These are phyloP conservation scores for Sphaceloma murrayae DNA, from an alignment of 2,329 filamentous ascomycete genomes.

Conservation along the genomic window DNA sequence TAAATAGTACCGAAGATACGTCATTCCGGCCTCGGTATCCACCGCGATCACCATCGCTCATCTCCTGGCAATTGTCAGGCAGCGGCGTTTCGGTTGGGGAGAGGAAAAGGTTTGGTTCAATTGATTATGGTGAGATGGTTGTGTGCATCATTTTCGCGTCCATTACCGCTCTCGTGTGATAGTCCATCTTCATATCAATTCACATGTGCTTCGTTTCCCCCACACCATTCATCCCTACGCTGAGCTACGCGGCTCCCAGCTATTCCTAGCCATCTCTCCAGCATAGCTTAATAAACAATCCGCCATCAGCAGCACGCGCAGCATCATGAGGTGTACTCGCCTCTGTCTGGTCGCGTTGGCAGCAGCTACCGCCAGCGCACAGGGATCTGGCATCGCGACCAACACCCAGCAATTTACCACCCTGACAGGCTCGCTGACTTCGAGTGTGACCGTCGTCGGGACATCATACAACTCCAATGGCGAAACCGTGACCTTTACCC, in stretches of 20 bases:
- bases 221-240: neutral
- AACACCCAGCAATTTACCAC: conserved; percentile 22
- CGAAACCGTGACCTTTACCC: conserved; percentile 15
- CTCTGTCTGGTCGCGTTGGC: conserved; percentile 30
- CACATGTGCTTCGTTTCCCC: no score
- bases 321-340: conserved; percentile 24
- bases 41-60: neutral
- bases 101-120: neutral
- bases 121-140: no score
- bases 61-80: neutral
- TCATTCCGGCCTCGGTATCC: neutral
- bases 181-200: neutral
- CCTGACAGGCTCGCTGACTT: conserved; percentile 22
- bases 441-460: conserved; percentile 14
- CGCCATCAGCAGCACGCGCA: no score
- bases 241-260: conserved; percentile 6
- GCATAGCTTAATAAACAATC: no score
- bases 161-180: no score
- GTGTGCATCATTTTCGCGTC: no score
- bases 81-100: neutral
- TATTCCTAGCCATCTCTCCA: no score
- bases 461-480: conserved; percentile 15
- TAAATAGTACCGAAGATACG: conserved; percentile 1
- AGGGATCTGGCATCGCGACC: conserved; percentile 15
- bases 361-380: conserved; percentile 26